Base-by-base conservation (phyloP, 257 asterid species). In the Echium plantagineum region DNA sequence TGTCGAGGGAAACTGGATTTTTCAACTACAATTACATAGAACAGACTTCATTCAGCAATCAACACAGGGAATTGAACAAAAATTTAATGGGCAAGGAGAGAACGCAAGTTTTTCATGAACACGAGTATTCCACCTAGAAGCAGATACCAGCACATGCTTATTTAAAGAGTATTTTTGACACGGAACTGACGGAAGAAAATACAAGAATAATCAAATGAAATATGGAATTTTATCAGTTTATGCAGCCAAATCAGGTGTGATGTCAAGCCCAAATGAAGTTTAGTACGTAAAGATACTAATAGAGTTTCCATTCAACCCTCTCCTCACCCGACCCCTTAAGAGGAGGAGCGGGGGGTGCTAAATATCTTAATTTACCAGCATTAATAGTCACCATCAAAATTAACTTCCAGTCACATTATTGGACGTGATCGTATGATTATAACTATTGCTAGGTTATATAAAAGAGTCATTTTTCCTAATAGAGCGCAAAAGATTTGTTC, bases 1-100 rank as follows among this genome's bases (percentile, higher is more conserved):
- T 22, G 71, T 63, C 42, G 79, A 72, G 87, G 80, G 63, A 74
- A 56, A 70, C 66, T 75, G 17, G 80, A 65, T 66, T 69, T 70
- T 68, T 59, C 76, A 61, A 58, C 63, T 52, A 66, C 48, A 62
- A 21, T 67, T 67, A 59, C 61, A 71, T 28, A 52, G 64, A 63
- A 73, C 76, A 60, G 62, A 71, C 62, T 42, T 52, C 42, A 55
- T 60, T 63, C 68, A 70, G 13, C 58, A 60, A 24, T 19, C 52
- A 52, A 31, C 49, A 65, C 21, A 24, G 42, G 7, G 38, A 1
- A 35, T 35, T 8, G 6, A 8, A 35, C 47, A 42, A 42, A 42
- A 42, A 7, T 9, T 42, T 42, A 42, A 16, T 42, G 49, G 49
- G 12, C 16, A 42, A 42, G 10, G 17, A 42, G 49, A 42, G 16